Evolutionary conservation across 1,284 basidiomycete genomes (phyloP).

Genomic region (Apiotrichum brassicae): DNA sequence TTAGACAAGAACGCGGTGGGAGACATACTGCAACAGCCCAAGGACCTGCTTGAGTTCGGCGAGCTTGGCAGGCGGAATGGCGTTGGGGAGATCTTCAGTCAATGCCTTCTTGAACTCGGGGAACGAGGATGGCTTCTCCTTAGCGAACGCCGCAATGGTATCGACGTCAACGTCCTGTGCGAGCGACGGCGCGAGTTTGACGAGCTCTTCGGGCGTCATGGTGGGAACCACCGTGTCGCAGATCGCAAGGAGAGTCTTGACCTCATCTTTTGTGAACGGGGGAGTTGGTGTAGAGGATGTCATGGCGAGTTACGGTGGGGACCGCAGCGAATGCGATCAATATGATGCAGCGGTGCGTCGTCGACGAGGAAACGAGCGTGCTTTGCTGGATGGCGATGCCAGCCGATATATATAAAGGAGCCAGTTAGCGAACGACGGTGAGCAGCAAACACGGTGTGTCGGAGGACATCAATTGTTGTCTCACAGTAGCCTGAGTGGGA

Average conservation of each 20-base stretch:
- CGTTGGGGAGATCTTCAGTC: conserved; percentile 4
- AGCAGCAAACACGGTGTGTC: too few relatives aligned
- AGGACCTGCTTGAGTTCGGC: conserved; percentile 21
- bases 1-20: too few relatives aligned
- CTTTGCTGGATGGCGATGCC: too few relatives aligned
- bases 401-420: too few relatives aligned
- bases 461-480: too few relatives aligned
- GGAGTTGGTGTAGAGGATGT: too few relatives aligned
- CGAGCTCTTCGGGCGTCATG: conserved; percentile 9
- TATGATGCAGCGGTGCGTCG: too few relatives aligned
- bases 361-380: too few relatives aligned
- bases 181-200: conserved; percentile 5
- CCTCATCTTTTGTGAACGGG: conserved; percentile 9
- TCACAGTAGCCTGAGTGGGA: too few relatives aligned
- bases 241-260: conserved; percentile 16
- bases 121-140: conserved; percentile 9
- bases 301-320: background rate
- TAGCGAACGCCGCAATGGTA: conserved; percentile 11
- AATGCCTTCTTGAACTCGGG: conserved; percentile 2
- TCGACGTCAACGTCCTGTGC: conserved; percentile 7
- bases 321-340: too few relatives aligned
- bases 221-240: conserved; percentile 21
- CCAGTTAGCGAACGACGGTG: too few relatives aligned
- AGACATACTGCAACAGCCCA: conserved; percentile 17
- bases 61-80: conserved; percentile 9